phyloP scores from a whole-genome alignment of 352 stramenopile genomes.

The Phytophthora boehmeriae region DNA sequence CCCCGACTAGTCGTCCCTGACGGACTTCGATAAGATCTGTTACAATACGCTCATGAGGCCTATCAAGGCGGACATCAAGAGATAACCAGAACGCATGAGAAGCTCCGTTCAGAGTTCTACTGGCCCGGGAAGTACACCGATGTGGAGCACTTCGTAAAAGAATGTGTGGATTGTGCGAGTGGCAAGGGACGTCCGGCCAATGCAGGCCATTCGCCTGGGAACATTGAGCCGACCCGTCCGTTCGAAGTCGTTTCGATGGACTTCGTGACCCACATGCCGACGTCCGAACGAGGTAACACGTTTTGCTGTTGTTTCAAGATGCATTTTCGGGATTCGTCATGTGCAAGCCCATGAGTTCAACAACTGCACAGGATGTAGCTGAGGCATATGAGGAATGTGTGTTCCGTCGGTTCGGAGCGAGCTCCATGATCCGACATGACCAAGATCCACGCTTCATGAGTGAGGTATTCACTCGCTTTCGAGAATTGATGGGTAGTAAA shows the following conservation, averaged over 20 bases:
- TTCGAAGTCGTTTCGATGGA: background rate
- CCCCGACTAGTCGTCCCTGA: constrained; percentile 1
- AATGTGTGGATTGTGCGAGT: background rate
- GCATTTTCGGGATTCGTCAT: constrained; percentile 1
- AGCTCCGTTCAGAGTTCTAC: background rate
- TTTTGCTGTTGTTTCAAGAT: background rate
- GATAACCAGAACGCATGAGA: background rate
- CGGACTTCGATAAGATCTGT: background rate
- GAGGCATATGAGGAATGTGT: background rate
- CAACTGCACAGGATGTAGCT: background rate
- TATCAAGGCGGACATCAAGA: constrained; percentile 1
- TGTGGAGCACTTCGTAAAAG: background rate
- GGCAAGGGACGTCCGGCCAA: background rate
- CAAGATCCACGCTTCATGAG: no score
- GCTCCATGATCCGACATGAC: no score
- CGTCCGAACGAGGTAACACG: background rate
- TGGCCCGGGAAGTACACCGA: background rate
- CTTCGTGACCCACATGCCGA: background rate
- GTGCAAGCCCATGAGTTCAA: background rate
- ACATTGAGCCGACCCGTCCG: background rate
- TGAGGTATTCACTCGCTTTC: no score
- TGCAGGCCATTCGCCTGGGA: background rate
- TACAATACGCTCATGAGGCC: background rate
- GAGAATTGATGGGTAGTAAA: no score
- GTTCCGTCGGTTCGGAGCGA: no score